Base-by-base conservation (phyloP, 176 grass and related monocot species). In the Rhynchospora breviuscula region DNA sequence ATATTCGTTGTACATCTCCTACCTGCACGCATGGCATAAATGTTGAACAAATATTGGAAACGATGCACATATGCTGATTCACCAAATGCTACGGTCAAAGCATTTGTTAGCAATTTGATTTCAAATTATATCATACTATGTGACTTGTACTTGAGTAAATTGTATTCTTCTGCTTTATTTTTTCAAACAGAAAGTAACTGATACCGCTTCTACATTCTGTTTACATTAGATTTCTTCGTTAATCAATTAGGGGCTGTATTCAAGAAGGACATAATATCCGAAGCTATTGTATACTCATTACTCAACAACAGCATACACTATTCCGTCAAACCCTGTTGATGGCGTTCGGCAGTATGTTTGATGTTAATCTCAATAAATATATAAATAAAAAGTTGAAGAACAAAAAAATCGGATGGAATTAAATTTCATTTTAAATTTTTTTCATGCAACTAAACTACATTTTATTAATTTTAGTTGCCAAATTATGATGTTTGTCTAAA, bases 1-100 rank as follows among this genome's bases (percentile, higher is more conserved):
- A 52, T 74, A 74, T 21, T 74, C 51, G 54, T n/a, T 59, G 70
- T 75, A 75, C 6, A 75, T 69, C n/a, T 52, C 10, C 70, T 75
- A 47, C 35, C 35, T 40, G 35, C 35, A 40, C 35, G 47, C 52
- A 48, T 12, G 4, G 21, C 70, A 51, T 12, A n/a, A 52, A 48
- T 15, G 21, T 74, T 74, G 46, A 49, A 74, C 70, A 51, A 12
- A 51, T 52, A 49, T n/a, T 59, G 10, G 35, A 40, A 23, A 45
- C 10, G 7, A 49, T 49, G 70, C 68, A 48, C 9, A 72, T 22
- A 11, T 46, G 68, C 9, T 5, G 44, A 22, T 21, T 44, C 21
- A 72, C 18, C 21, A 52, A n/a, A 75, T 22, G 3, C 22, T 3
- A n/a, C 5, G 19, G 68, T 48, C 22, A 19, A 51, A 51, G n/a